A percentile compares a stretch with the other conserved stretches of the same genome.
phyloP scores from a whole-genome alignment of 139 green algal genomes.

The Chlamydomonas schloesseri region DNA sequence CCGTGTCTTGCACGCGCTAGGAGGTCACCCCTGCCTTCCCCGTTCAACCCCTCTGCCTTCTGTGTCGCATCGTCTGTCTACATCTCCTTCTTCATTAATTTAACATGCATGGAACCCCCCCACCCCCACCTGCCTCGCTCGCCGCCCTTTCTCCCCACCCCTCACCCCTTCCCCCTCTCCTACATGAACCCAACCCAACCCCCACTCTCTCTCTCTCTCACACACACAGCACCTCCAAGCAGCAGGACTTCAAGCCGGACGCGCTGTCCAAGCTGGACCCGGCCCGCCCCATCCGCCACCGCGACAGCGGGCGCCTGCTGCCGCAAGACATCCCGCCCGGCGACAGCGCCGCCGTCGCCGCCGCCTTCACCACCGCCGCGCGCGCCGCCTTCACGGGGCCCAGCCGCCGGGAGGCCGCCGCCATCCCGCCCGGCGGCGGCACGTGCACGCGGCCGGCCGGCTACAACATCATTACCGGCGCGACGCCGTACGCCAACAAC shows the following conservation, averaged over 20 bases:
- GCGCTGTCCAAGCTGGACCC: neutral
- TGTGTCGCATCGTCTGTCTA: no score
- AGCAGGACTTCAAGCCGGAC: constrained; percentile 18
- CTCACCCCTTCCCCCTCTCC: neutral
- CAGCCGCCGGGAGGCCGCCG: neutral
- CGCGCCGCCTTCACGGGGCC: neutral
- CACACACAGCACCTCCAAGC: constrained; percentile 23
- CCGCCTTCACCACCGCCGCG: neutral
- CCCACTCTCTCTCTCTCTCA: neutral
- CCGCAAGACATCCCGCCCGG: neutral
- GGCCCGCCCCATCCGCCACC: neutral
- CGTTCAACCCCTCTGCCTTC: no score
- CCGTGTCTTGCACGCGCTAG: no score
- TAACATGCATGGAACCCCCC: no score
- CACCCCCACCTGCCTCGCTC: no score
- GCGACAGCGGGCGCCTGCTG: constrained; percentile 8
- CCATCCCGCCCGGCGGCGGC: neutral
- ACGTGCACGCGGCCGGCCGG: neutral
- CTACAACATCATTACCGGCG: constrained; percentile 42
- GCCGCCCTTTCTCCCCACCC: neutral
- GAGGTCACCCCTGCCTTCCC: no score
- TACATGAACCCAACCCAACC: neutral
- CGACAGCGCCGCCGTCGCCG: no score
- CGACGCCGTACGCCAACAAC: constrained; percentile 18
- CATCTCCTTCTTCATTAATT: no score